Percentiles rank a stretch among this genome's conserved stretches.
phyloP scores from a whole-genome alignment of 352 stramenopile species.

The Phytophthora syringae region DNA sequence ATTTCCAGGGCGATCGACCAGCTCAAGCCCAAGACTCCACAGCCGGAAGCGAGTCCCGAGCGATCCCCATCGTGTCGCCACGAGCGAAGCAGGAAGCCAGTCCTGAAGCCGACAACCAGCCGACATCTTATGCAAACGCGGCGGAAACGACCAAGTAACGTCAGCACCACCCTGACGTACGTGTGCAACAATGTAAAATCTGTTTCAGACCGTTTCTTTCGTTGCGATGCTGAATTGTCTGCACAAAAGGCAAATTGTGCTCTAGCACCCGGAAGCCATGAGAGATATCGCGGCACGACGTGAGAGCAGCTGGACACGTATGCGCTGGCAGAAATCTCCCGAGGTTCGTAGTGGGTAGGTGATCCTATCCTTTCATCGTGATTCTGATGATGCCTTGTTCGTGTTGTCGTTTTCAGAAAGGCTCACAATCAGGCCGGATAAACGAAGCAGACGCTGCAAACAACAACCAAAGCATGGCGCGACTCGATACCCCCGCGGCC shows the following conservation, averaged over 20 bases:
- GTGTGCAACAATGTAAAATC: conserved; percentile 32
- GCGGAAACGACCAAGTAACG: conserved; percentile 23
- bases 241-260: neutral
- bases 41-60: conserved; percentile 15
- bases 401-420: conserved; percentile 28
- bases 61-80: conserved; percentile 32
- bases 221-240: conserved; percentile 8
- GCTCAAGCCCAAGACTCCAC: conserved; percentile 32
- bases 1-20: conserved; percentile 59
- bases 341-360: conserved; percentile 13
- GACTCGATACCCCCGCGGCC: conserved; percentile 37
- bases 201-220: conserved; percentile 9
- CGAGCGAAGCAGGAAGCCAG: conserved; percentile 31
- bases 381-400: conserved; percentile 15
- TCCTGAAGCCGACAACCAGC: conserved; percentile 23
- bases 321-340: conserved; percentile 7
- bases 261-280: neutral
- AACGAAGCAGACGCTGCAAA: conserved; percentile 9
- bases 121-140: conserved; percentile 12
- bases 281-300: neutral
- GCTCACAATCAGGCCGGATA: conserved; percentile 27
- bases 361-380: conserved; percentile 6
- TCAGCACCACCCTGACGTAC: conserved; percentile 17
- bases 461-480: conserved; percentile 22
- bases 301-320: neutral